Conservation (phyloP, 805 yeast genomes). For the Barnettozyma wickerhamii region DNA sequence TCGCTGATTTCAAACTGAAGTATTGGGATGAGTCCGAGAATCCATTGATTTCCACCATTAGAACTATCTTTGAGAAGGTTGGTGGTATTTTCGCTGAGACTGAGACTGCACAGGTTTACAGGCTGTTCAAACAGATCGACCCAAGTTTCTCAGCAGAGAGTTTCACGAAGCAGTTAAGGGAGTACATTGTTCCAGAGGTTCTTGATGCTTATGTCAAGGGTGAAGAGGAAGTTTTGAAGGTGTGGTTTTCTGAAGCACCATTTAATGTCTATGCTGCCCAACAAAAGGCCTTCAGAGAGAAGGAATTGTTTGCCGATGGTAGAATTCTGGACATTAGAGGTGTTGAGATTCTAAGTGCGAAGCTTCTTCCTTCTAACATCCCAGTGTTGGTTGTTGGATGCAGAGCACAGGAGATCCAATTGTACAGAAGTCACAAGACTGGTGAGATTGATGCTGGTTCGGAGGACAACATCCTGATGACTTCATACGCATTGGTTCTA, state of each 20-base stretch:
- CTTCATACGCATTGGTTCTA: slow-evolving; percentile 94
- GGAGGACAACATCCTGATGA: slow-evolving; percentile 85
- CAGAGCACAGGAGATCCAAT: slow-evolving; percentile 92
- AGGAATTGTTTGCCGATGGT: slow-evolving; percentile 88
- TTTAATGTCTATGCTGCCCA: slow-evolving; percentile 91
- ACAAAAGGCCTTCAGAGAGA: slow-evolving; percentile 87
- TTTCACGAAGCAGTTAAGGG: slow-evolving; percentile 80
- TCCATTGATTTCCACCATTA: slow-evolving; percentile 74
- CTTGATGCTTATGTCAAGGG: slow-evolving; percentile 93
- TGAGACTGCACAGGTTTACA: slow-evolving; percentile 89
- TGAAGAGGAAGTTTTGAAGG: slow-evolving; percentile 74
- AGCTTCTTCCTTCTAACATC: slow-evolving; percentile 79
- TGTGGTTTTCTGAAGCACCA: slow-evolving; percentile 97
- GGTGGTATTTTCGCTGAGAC: slow-evolving; percentile 87
- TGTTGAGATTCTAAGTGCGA: slow-evolving; percentile 86
- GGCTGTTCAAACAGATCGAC: slow-evolving; percentile 83
- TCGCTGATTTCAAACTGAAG: slow-evolving; percentile 57
- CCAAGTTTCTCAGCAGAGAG: slow-evolving; percentile 78
- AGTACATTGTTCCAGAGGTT: slow-evolving; percentile 90
- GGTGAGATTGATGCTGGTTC: slow-evolving; percentile 96
- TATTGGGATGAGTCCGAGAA: slow-evolving; percentile 92
- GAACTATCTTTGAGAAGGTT: slow-evolving; percentile 76
- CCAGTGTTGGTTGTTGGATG: slow-evolving; percentile 94
- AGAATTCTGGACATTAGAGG: slow-evolving; percentile 91
- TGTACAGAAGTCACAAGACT: slow-evolving; percentile 84